A percentile compares a stretch with the other conserved stretches of the same genome.
Conservation (phyloP, 1,284 basidiomycete species). For the Abortiporus biennis region DNA sequence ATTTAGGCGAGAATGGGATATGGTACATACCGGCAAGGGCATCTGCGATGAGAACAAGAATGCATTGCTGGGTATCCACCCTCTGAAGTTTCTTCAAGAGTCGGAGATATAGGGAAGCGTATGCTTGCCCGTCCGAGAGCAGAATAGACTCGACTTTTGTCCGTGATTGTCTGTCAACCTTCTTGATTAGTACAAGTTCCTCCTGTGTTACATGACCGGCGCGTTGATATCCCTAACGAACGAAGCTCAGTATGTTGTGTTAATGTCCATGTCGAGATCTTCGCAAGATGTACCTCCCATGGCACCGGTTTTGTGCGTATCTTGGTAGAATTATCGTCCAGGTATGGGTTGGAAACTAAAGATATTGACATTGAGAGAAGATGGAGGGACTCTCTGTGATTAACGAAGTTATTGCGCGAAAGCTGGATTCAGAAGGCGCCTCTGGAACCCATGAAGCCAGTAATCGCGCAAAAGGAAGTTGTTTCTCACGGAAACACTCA, state of each 20-base stretch:
- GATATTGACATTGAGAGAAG: conserved; percentile 64
- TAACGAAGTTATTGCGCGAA: too few relatives aligned
- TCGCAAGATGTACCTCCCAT: conserved; percentile 77
- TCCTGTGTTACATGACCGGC: conserved; percentile 87
- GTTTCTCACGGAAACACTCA: too few relatives aligned
- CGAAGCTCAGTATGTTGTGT: conserved; percentile 4
- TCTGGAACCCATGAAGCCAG: too few relatives aligned
- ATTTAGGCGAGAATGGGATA: background rate
- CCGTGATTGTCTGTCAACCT: conserved; percentile 76
- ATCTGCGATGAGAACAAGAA: conserved; percentile 89
- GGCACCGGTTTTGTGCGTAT: conserved; percentile 89
- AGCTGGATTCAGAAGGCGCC: too few relatives aligned
- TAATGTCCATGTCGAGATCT: conserved; percentile 3
- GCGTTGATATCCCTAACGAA: conserved; percentile 79
- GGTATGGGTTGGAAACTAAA: conserved; percentile 82
- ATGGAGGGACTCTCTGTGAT: too few relatives aligned
- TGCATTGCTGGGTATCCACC: conserved; percentile 91
- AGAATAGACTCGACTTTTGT: conserved; percentile 71
- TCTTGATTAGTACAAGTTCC: conserved; percentile 89
- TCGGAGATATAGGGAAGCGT: conserved; percentile 86
- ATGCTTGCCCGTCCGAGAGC: conserved; percentile 74
- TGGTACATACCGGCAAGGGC: conserved; percentile 64
- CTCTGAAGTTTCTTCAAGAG: conserved; percentile 91
- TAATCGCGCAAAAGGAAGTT: too few relatives aligned
- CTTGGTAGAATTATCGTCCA: conserved; percentile 84